Base-by-base conservation (phyloP, 192 early-diverging fungal species). In the Entomortierella chlamydospora region DNA sequence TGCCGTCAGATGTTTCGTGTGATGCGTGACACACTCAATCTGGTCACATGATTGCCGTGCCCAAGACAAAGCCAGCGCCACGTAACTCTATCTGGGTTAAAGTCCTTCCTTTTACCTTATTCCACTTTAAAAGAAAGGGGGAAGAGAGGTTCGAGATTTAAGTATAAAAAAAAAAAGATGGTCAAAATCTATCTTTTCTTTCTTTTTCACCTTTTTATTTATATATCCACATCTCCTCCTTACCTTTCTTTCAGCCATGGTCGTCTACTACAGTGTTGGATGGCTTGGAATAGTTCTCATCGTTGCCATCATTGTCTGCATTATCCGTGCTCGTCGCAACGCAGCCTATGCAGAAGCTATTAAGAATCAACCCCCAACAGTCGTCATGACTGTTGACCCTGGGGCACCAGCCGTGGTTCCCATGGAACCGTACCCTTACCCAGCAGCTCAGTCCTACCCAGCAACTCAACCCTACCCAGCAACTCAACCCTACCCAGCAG, bases 251-350 rank as follows among this genome's bases (percentile, higher is more conserved):
- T 17, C 6, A 54, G 6, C 25, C 6, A 30, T 54, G 23, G 2
- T 5, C 11, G 30, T 42, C n/a, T 62, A 50, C 29, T 49, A 31
- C 29, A 45, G 50, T 33, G 3, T 62, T 4, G 31, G 20, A 22
- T 62, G 61, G 61, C 6, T 51, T 47, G 25, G 7, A 25, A 4
- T 43, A 37, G 11, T 51, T 18, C 39, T 62, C 30, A 47, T 62
- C 29, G 7, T 62, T 17, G 0, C 29, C 29, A 51, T 62, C 61
- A 51, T 62, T 31, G 47, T 45, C 8, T 51, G 45, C 29, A 28
- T 62, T 33, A 50, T 62, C 47, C 43, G 61, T 4, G 45, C 43
- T 4, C 50, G 61, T 51, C 43, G 61, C 2, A 51, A 17, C 15
- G 43, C 43, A 42, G 33, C 33, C 28, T 49, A 49, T 51, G 43